A percentile compares a stretch with the other conserved stretches of the same genome.
Conservation (phyloP, 2,329 filamentous ascomycete genomes). For the Trichoderma polysporum region DNA sequence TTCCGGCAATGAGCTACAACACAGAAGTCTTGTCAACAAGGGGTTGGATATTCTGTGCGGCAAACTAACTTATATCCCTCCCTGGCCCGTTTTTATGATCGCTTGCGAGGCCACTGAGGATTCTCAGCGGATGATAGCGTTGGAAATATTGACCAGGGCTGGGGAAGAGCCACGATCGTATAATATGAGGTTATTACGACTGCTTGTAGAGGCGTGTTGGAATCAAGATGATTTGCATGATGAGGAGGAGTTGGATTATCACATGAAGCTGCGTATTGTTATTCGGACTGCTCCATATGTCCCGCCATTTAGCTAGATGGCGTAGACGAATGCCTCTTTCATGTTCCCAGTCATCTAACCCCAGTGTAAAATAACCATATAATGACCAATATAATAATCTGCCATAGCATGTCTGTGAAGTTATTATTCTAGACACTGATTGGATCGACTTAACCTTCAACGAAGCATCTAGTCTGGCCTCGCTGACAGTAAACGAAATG, state of each 20-base stretch:
- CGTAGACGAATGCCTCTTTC: too few species aligned
- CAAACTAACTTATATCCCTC: neutral
- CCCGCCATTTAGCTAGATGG: neutral
- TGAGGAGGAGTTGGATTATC: neutral
- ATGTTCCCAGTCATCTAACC: too few species aligned
- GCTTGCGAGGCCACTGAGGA: neutral
- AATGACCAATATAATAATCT: too few species aligned
- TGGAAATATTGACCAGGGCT: neutral
- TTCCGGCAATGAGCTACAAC: neutral
- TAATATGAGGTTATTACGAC: neutral
- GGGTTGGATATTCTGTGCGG: neutral
- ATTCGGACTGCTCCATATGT: neutral
- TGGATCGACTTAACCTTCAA: too few species aligned
- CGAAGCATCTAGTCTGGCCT: too few species aligned
- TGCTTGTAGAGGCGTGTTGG: constrained; percentile 9
- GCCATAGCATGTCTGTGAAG: too few species aligned
- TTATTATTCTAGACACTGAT: too few species aligned
- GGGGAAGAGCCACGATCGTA: neutral
- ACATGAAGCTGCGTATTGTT: neutral
- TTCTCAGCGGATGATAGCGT: neutral
- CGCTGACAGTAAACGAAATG: too few species aligned
- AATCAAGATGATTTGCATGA: constrained; percentile 9
- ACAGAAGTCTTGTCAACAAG: neutral
- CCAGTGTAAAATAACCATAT: too few species aligned
- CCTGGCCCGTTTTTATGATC: neutral